Base-by-base conservation (phyloP, 2,329 filamentous ascomycete species). In the Alternaria sp. region DNA sequence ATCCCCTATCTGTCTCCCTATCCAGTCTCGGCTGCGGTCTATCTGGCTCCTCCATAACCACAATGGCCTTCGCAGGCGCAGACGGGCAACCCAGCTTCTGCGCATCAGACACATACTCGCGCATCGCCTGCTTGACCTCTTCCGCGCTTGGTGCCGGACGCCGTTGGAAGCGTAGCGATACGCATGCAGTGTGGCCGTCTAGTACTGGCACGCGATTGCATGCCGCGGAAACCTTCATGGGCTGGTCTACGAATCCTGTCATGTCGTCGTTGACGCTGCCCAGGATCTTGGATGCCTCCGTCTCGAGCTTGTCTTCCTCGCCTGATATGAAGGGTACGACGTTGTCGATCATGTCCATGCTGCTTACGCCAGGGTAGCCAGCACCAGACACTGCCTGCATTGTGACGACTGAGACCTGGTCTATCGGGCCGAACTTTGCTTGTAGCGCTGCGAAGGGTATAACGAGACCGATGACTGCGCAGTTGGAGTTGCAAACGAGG, bases 401-500 rank as follows among this genome's bases (percentile, higher is more conserved):
- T 41, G 95, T 98, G 69, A 97, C 93, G 51, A 98, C 91, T 61
- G 91, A 90, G 67, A 97, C 90, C 70, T 84, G 80, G 65, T 86
- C 83, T 29, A 89, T 83, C n/a, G 89, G 88, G 42, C 94, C 95
- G 72, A 98, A 97, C 70, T 86, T 88, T 51, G 89, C 86, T 78
- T 96, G 91, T 34, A 98, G 86, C 14, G 94, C 94, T 10, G 93
- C 93, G 74, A 97, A 94, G 24, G 95, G 95, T 63, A 97, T 96
- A 61, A 97, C 94, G 58, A 98, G 87, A 46, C 94, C 94, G 71
- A 98, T 97, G 73, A 97, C 94, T 56, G 94, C 94, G 81, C 95
- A 99, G 82, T 98, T 98, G 66, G 92, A 96, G 83, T 98, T 98
- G 85, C 94, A 98, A 60, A 97, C 92, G 36, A 98, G 82, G 82